A percentile compares a stretch with the other conserved stretches of the same genome.
Evolutionary conservation across 768 basidiomycete species (phyloP).

Genomic region (Porphyrellus cyaneotinctus): DNA sequence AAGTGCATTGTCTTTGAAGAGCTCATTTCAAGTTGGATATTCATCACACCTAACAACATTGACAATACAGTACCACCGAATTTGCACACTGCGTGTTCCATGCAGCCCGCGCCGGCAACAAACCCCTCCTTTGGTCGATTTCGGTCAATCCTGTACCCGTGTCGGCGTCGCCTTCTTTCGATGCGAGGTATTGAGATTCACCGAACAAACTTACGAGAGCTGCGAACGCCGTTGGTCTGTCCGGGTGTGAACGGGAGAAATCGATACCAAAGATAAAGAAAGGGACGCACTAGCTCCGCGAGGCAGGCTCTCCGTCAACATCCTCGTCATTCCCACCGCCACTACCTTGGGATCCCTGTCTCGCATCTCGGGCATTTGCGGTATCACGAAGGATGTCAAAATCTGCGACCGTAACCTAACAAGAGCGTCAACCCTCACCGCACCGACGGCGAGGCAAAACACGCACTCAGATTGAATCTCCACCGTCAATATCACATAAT

Average conservation of each 20-base stretch:
- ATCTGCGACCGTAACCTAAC: constrained; percentile 76
- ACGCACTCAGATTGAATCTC: constrained; percentile 83
- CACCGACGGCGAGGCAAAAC: background rate
- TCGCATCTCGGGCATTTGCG: constrained; percentile 77
- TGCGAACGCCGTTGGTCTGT: constrained; percentile 66
- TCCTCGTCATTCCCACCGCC: constrained; percentile 71
- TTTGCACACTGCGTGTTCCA: too few relatives aligned
- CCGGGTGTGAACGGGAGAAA: background rate
- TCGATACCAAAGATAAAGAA: background rate
- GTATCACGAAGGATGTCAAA: constrained; percentile 68
- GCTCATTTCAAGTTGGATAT: too few relatives aligned
- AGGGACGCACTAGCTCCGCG: constrained; percentile 57
- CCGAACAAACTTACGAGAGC: constrained; percentile 73
- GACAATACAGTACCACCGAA: too few relatives aligned
- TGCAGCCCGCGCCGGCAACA: too few relatives aligned
- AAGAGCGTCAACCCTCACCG: background rate
- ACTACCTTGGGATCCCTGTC: constrained; percentile 82
- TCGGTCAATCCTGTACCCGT: constrained; percentile 46
- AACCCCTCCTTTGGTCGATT: too few relatives aligned
- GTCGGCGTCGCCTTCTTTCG: constrained; percentile 9
- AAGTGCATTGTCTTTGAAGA: too few relatives aligned
- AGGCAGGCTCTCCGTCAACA: constrained; percentile 75
- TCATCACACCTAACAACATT: too few relatives aligned
- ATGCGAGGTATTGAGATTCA: constrained; percentile 65
- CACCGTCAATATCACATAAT: constrained; percentile 71